phyloP scores from a whole-genome alignment of 768 basidiomycete genomes.

The Suillus subalutaceus region DNA sequence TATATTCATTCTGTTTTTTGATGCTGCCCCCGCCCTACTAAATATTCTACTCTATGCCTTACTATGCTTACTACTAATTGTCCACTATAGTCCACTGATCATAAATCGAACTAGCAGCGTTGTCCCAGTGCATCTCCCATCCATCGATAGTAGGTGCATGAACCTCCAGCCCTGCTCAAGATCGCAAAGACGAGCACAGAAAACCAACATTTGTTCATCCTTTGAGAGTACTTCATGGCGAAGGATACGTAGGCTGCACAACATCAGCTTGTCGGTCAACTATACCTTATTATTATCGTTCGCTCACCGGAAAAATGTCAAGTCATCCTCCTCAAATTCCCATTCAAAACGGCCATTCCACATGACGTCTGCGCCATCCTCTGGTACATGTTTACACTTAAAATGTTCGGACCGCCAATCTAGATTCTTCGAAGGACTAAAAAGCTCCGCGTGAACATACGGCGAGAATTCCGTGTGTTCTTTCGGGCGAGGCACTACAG shows the following conservation, averaged over 20 bases:
- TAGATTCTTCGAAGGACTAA: slow-evolving; percentile 41
- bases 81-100: slow-evolving; percentile 2
- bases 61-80: background rate
- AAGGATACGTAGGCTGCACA: slow-evolving; percentile 14
- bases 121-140: slow-evolving; percentile 44
- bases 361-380: slow-evolving; percentile 41
- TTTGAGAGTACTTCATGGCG: slow-evolving; percentile 44
- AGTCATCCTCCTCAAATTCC: slow-evolving; percentile 51
- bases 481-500: slow-evolving; percentile 49
- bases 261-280: slow-evolving; percentile 2
- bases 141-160: slow-evolving; percentile 50
- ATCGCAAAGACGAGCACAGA: slow-evolving; percentile 53
- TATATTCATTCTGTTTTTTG: background rate
- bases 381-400: slow-evolving; percentile 36
- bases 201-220: slow-evolving; percentile 51
- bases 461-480: slow-evolving; percentile 41
- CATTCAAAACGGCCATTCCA: slow-evolving; percentile 51
- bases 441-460: slow-evolving; percentile 50
- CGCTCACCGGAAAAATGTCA: slow-evolving; percentile 55
- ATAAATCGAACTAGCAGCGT: slow-evolving; percentile 34
- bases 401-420: slow-evolving; percentile 47
- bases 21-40: background rate
- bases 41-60: background rate
- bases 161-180: slow-evolving; percentile 52
- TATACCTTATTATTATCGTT: too few species aligned